Conservation (phyloP, 2,329 filamentous ascomycete genomes). For the Microcyclospora tardicrescens region DNA sequence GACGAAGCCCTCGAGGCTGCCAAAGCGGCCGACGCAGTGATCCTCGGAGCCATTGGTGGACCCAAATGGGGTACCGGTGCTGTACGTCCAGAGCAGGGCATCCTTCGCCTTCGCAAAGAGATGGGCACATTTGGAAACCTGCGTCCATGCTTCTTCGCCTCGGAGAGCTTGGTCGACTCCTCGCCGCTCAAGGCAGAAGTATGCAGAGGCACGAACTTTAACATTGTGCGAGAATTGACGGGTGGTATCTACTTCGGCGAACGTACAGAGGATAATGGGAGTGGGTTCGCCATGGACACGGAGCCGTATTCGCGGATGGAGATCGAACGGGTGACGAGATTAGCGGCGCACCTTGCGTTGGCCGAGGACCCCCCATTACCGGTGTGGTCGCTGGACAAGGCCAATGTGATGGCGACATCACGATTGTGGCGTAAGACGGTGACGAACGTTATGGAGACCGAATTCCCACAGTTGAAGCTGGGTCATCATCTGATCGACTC, state of each 20-base stretch:
- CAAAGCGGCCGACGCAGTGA: constrained; percentile 74
- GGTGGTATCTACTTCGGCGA: constrained; percentile 94
- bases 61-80: constrained; percentile 88
- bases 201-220: constrained; percentile 79
- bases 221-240: constrained; percentile 82
- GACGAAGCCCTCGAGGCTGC: constrained; percentile 71
- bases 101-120: constrained; percentile 83
- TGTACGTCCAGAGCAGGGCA: constrained; percentile 83
- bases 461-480: constrained; percentile 77
- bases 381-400: constrained; percentile 87
- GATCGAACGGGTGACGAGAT: constrained; percentile 74
- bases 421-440: constrained; percentile 82
- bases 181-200: constrained; percentile 80
- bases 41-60: constrained; percentile 90
- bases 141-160: constrained; percentile 89
- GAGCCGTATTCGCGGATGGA: constrained; percentile 76
- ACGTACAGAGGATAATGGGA: constrained; percentile 65
- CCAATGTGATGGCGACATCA: constrained; percentile 85
- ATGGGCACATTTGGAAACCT: constrained; percentile 92
- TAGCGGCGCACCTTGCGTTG: constrained; percentile 70
- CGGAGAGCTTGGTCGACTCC: constrained; percentile 66
- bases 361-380: constrained; percentile 61
- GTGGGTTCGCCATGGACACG: constrained; percentile 64
- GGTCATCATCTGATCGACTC: constrained; percentile 88
- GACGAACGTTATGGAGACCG: constrained; percentile 68